Conservation (phyloP, 225 moss, liverwort and hornwort genomes). For the Rhytidiadelphus loreus region DNA sequence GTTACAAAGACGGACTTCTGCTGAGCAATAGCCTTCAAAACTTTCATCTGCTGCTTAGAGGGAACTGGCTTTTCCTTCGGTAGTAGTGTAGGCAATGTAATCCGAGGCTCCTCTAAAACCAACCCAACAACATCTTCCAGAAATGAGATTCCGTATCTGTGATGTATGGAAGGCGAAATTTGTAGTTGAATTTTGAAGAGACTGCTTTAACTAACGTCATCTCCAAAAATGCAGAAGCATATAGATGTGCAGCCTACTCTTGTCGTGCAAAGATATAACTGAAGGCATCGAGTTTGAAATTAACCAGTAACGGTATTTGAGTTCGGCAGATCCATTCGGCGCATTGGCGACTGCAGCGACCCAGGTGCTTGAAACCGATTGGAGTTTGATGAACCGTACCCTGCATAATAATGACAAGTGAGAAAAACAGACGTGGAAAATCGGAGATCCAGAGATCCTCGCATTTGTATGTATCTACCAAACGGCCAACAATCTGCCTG, state of each 20-base stretch:
- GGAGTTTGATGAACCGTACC: neutral
- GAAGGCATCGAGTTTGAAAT: neutral
- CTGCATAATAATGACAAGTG: neutral
- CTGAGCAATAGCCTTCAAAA: conserved; percentile 54
- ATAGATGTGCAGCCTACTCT: neutral
- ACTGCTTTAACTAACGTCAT: neutral
- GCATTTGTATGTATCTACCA: neutral
- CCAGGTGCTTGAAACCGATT: neutral
- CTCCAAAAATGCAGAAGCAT: neutral
- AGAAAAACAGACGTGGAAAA: neutral
- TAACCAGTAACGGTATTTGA: neutral
- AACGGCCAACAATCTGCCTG: neutral
- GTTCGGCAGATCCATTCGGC: neutral
- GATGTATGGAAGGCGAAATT: neutral
- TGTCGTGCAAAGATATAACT: neutral
- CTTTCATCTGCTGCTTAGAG: conserved; percentile 57
- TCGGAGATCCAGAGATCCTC: neutral
- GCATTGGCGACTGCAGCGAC: neutral
- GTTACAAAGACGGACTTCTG: conserved; percentile 73
- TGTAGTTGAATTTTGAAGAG: neutral
- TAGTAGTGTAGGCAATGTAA: neutral
- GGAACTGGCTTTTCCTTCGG: conserved; percentile 5
- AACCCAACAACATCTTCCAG: neutral
- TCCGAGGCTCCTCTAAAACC: neutral
- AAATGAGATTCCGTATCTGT: neutral